Evolutionary conservation across 208 protist species (phyloP), one percentile per base, ranked within the genome.

Genomic region (Leptomonas seymouri): DNA sequence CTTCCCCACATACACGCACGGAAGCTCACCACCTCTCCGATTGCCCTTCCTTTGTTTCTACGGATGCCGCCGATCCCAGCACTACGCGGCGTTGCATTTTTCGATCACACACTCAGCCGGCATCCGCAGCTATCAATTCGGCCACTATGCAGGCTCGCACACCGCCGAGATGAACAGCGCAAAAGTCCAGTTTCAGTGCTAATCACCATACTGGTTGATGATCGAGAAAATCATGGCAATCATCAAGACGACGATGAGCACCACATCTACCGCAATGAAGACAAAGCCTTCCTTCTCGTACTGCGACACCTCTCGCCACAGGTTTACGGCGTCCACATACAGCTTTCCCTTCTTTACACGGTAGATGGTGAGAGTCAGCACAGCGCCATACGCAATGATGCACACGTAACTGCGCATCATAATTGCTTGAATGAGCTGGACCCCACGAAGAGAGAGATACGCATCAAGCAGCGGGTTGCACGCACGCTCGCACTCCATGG

Each of bases 401-500:
- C 83, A 73, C 6, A 85, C 25, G 46, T 84, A 85, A 73, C 76
- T 84, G 45, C 78, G 53, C 34, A 91, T 55, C 46, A 86, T 70
- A 21, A 93, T 46, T 2, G 79, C 65, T 39, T 91, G 84, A 1
- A 91, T 7, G 8, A 91, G 25, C 85, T 95, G 87, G n/a, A 93
- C 25, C 11, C 78, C 68, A 34, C 87, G 82, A 12, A 93, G 60
- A 3, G 66, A 81, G 31, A 95, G 67, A 67, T 93, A 93, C 2
- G 78, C 80, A 55, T 95, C 87, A 20, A 93, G 39, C 14, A 95
- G 20, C n/a, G 86, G 86, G 64, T 95, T 95, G 61, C 83, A 84
- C 44, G 81, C 70, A 9, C 90, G 82, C 69, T 95, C 90, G 59
- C 86, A 93, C 78, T 95, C 86, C 77, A 93, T 84, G 51, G 87